Percentiles rank a stretch among this genome's conserved stretches.
Evolutionary conservation across 805 yeast species (phyloP).

Genomic region (Myxozyma mucilagina): DNA sequence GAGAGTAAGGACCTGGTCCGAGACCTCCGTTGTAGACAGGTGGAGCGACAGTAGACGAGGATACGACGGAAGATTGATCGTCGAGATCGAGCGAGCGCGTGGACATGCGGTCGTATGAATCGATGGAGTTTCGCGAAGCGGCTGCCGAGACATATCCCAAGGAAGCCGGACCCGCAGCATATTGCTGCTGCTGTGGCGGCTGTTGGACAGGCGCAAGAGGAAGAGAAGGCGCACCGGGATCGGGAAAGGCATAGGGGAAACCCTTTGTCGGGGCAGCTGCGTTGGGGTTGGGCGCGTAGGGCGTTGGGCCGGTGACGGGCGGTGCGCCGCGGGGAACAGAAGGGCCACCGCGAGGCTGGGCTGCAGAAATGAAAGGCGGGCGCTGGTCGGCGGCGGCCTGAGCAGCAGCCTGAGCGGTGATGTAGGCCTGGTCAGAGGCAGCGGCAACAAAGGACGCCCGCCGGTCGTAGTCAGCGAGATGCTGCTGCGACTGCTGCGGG

Average conservation of each 20-base stretch:
- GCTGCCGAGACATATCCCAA: slow-evolving; percentile 14
- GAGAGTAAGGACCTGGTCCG: slow-evolving; percentile 26
- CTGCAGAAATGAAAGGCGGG: slow-evolving; percentile 1
- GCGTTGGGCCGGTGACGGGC: slow-evolving; percentile 15
- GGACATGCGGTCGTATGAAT: slow-evolving; percentile 20
- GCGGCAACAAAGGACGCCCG: neutral
- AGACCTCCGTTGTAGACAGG: slow-evolving; percentile 1
- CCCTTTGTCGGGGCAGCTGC: slow-evolving; percentile 30
- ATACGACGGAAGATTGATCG: neutral
- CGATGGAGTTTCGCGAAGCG: slow-evolving; percentile 21
- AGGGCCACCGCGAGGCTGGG: slow-evolving; percentile 10
- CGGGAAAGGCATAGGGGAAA: slow-evolving; percentile 31
- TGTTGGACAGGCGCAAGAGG: neutral
- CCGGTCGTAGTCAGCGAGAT: slow-evolving; percentile 5
- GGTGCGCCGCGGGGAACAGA: slow-evolving; percentile 28
- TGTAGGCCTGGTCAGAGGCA: slow-evolving; percentile 2
- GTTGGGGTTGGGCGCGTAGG: slow-evolving; percentile 30
- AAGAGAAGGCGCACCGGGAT: slow-evolving; percentile 19
- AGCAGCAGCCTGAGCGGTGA: neutral
- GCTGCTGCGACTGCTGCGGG: slow-evolving; percentile 31
- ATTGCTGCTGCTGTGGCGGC: neutral
- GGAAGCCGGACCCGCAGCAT: slow-evolving; percentile 4
- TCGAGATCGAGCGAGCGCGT: slow-evolving; percentile 20
- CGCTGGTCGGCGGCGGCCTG: neutral
- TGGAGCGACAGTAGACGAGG: neutral